Evolutionary conservation across 495 filamentous ascomycete genomes (phyloP).

Genomic region (Penicillium pancosmium): DNA sequence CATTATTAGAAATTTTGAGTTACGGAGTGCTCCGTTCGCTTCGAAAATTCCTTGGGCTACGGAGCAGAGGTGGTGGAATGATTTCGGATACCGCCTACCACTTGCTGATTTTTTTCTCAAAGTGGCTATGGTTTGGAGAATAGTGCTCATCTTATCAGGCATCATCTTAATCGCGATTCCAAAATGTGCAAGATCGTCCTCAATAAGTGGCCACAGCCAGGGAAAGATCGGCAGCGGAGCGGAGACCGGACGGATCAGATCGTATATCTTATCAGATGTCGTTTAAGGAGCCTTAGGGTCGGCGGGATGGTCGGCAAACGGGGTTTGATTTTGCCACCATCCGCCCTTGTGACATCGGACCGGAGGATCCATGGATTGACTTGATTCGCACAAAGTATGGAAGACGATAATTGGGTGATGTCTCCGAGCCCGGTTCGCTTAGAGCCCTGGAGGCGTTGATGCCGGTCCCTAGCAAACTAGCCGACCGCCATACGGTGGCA

Average conservation of each 20-base stretch:
- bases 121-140: background rate
- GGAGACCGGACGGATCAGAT: background rate
- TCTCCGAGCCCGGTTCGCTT: background rate
- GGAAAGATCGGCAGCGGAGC: background rate
- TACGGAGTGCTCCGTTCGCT: background rate
- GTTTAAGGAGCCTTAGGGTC: background rate
- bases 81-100: background rate
- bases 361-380: background rate
- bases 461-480: background rate
- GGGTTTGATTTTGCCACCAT: background rate
- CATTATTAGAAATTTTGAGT: background rate
- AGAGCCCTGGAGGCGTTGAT: background rate
- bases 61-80: background rate
- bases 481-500: background rate
- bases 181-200: constrained; percentile 1
- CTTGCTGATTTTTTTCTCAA: background rate
- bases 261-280: constrained; percentile 5
- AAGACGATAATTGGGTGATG: background rate
- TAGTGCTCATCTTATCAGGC: background rate
- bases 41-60: background rate
- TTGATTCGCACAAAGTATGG: background rate
- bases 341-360: background rate
- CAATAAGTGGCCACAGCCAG: background rate
- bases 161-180: background rate
- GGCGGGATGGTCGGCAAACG: background rate